Evolutionary conservation across 495 filamentous ascomycete species (phyloP).

Genomic region (Neurospora sp.): DNA sequence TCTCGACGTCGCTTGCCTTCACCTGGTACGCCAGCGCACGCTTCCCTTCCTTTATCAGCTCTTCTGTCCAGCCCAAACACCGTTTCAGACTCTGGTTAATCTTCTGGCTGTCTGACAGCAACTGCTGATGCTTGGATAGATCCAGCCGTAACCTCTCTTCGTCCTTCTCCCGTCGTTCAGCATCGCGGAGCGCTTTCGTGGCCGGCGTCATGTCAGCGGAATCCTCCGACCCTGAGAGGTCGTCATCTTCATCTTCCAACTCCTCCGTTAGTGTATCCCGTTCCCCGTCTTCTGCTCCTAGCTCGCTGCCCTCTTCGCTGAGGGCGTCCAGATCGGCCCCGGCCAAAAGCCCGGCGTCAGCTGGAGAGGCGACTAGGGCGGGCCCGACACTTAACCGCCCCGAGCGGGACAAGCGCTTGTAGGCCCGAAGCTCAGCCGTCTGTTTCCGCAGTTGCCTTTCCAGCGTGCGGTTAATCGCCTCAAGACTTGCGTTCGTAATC

Average conservation of each 20-base stretch:
- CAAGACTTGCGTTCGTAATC: conserved; percentile 89
- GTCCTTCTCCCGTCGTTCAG: conserved; percentile 47
- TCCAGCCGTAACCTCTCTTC: conserved; percentile 73
- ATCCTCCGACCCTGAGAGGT: conserved; percentile 28
- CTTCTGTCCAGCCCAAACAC: conserved; percentile 79
- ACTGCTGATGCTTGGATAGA: conserved; percentile 75
- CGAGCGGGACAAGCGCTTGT: conserved; percentile 66
- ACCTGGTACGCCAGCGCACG: conserved; percentile 78
- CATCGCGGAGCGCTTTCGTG: conserved; percentile 33
- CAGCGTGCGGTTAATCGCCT: conserved; percentile 92
- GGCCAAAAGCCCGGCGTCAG: conserved; percentile 17
- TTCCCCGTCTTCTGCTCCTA: conserved; percentile 31
- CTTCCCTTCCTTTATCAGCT: conserved; percentile 77
- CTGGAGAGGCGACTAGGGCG: background rate
- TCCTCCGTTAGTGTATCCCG: conserved; percentile 3
- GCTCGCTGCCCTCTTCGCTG: conserved; percentile 37
- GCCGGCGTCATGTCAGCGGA: conserved; percentile 39
- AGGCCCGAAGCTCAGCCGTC: conserved; percentile 76
- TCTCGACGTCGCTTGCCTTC: conserved; percentile 61
- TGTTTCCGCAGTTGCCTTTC: conserved; percentile 89
- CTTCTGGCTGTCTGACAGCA: conserved; percentile 80
- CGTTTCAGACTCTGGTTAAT: conserved; percentile 88
- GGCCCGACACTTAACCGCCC: conserved; percentile 50
- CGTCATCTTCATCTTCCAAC: conserved; percentile 30
- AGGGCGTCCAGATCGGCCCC: conserved; percentile 38